phyloP scores from a whole-genome alignment of 2,329 filamentous ascomycete genomes.

The Raffaelea ambrosiae region DNA sequence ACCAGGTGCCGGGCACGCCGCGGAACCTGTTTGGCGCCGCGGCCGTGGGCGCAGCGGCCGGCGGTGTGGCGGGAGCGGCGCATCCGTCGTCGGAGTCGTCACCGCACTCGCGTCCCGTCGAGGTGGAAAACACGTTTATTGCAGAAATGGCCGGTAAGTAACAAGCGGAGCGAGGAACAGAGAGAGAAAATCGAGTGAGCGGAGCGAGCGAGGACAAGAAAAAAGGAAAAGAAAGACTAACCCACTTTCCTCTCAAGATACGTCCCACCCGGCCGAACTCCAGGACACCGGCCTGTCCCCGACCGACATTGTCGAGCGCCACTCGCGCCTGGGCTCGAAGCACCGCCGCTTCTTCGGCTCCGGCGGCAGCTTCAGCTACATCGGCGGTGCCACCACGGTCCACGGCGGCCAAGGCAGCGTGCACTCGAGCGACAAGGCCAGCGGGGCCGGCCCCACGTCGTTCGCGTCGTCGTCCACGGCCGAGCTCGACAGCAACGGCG shows the following conservation, averaged over 20 bases:
- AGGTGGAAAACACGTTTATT: conserved; percentile 35
- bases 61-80: no score
- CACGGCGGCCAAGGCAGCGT: conserved; percentile 3
- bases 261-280: conserved; percentile 35
- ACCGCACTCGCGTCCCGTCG: conserved; percentile 18
- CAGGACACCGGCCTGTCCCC: conserved; percentile 32
- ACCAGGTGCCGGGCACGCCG: conserved; percentile 10
- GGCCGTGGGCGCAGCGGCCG: background rate
- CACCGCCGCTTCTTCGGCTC: background rate
- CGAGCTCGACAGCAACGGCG: conserved; percentile 20
- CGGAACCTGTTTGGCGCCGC: background rate
- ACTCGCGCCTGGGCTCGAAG: conserved; percentile 14
- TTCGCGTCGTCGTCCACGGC: conserved; percentile 6
- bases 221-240: conserved; percentile 4
- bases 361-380: conserved; percentile 7
- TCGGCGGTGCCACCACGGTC: background rate
- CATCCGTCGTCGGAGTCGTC: no score
- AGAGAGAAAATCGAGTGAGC: no score
- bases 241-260: conserved; percentile 25
- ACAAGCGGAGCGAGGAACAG: no score
- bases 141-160: conserved; percentile 38
- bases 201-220: no score
- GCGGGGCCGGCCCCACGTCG: background rate
- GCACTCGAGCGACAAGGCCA: conserved; percentile 7
- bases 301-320: conserved; percentile 28